Conservation (phyloP, 495 filamentous ascomycete species). For the Schizothecium vesticola region DNA sequence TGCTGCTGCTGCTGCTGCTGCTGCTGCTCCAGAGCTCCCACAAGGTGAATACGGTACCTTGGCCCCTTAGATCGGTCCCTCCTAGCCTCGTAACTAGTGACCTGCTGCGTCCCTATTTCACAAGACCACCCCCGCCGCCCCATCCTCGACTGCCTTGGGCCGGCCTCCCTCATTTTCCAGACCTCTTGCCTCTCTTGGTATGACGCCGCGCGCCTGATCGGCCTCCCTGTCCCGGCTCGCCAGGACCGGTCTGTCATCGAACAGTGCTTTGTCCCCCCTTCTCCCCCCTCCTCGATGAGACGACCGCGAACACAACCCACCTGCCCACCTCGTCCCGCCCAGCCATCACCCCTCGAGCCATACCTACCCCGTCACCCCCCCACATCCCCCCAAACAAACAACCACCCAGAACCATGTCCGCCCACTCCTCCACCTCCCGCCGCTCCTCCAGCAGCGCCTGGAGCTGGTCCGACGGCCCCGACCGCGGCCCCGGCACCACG, state of each 20-base stretch:
- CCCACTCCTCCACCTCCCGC: conserved; percentile 10
- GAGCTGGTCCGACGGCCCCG: background rate
- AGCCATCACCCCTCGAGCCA: background rate
- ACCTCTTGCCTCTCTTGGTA: background rate
- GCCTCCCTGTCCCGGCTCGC: background rate
- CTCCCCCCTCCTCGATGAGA: background rate
- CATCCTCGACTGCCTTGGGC: background rate
- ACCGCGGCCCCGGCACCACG: conserved; percentile 5
- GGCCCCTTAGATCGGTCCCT: background rate
- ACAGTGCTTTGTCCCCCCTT: background rate
- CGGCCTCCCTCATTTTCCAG: conserved; percentile 2
- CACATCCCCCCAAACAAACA: background rate
- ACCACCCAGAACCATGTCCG: background rate
- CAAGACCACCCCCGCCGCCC: background rate
- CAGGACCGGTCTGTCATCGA: background rate
- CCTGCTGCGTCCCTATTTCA: conserved; percentile 5
- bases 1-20: no score
- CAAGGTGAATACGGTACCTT: conserved; percentile 4
- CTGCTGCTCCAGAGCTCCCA: background rate
- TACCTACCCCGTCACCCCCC: background rate
- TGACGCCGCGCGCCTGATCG: background rate
- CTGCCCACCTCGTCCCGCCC: no score
- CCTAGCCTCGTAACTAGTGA: background rate
- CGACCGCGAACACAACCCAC: background rate
- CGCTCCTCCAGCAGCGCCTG: conserved; percentile 12